Percentiles rank a stretch among this genome's conserved stretches.
phyloP scores from a whole-genome alignment of 805 yeast species.

The Cyberlindnera mycetangii region DNA sequence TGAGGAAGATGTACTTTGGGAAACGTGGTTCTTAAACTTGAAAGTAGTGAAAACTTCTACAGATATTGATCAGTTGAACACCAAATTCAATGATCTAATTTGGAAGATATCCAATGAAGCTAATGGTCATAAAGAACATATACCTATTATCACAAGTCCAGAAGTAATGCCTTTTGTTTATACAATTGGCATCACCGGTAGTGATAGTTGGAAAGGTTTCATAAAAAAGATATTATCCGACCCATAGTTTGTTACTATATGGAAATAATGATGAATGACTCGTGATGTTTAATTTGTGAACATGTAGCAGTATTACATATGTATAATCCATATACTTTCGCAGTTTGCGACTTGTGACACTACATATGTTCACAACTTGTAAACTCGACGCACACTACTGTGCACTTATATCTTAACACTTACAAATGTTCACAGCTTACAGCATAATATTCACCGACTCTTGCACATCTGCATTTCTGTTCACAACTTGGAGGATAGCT shows the following conservation, averaged over 20 bases:
- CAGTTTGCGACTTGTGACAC: too few species aligned
- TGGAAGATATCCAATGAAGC: constrained; percentile 40
- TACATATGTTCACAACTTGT: too few species aligned
- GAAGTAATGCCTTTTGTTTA: constrained; percentile 67
- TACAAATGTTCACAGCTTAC: not conserved
- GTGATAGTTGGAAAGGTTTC: constrained; percentile 30
- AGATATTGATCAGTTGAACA: constrained; percentile 9
- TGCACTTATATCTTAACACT: too few species aligned
- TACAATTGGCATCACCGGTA: constrained; percentile 33
- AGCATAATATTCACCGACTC: too few species aligned
- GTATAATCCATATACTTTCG: too few species aligned
- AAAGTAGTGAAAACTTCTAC: too few species aligned
- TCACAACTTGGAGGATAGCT: constrained; percentile 39
- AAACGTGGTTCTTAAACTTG: constrained; percentile 61
- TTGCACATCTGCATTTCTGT: not conserved
- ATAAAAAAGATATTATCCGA: constrained; percentile 42
- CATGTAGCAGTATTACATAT: too few species aligned
- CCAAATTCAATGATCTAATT: constrained; percentile 16
- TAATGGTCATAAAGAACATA: constrained; percentile 58
- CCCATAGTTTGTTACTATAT: constrained; percentile 1
- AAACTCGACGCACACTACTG: too few species aligned
- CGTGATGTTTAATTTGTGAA: too few species aligned
- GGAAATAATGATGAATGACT: not conserved
- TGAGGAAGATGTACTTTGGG: constrained; percentile 59
- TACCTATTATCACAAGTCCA: constrained; percentile 70